Evolutionary conservation across 2,329 filamentous ascomycete species (phyloP).

Genomic region (Aspergillus sergii): DNA sequence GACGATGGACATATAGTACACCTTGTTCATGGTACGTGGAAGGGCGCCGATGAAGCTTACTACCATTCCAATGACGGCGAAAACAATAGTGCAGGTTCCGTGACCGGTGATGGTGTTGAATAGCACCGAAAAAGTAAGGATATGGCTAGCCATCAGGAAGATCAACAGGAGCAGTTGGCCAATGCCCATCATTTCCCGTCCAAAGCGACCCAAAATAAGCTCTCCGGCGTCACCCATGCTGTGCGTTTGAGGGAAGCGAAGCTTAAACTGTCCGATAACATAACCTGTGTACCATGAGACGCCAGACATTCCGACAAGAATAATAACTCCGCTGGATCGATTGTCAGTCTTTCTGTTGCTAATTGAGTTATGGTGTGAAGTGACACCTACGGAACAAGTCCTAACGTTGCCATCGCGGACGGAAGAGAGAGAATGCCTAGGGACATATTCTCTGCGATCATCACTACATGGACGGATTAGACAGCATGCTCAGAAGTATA

Average conservation of each 20-base stretch:
- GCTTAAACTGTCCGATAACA: conserved; percentile 61
- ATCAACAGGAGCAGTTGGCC: conserved; percentile 66
- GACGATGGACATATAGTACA: conserved; percentile 62
- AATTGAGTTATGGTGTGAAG: neutral
- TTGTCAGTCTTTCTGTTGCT: neutral
- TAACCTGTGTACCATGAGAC: conserved; percentile 63
- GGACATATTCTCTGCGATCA: conserved; percentile 62
- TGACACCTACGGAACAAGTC: conserved; percentile 53
- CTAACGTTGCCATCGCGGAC: conserved; percentile 55
- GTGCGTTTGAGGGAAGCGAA: conserved; percentile 59
- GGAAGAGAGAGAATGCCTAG: conserved; percentile 61
- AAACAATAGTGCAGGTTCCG: conserved; percentile 64
- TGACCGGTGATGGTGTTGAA: conserved; percentile 66
- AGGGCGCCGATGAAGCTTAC: conserved; percentile 62
- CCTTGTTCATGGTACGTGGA: conserved; percentile 63
- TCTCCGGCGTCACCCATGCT: conserved; percentile 70
- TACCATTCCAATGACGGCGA: conserved; percentile 60
- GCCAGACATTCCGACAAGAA: conserved; percentile 56
- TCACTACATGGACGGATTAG: conserved; percentile 40
- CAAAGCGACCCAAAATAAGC: conserved; percentile 63
- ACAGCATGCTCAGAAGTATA: neutral
- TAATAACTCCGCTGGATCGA: conserved; percentile 49
- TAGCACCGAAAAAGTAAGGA: conserved; percentile 69
- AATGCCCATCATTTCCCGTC: conserved; percentile 63
- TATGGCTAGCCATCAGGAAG: conserved; percentile 72